Evolutionary conservation across 371 early-diverging fungal species (phyloP).

Genomic region (Sporodiniella umbellata): DNA sequence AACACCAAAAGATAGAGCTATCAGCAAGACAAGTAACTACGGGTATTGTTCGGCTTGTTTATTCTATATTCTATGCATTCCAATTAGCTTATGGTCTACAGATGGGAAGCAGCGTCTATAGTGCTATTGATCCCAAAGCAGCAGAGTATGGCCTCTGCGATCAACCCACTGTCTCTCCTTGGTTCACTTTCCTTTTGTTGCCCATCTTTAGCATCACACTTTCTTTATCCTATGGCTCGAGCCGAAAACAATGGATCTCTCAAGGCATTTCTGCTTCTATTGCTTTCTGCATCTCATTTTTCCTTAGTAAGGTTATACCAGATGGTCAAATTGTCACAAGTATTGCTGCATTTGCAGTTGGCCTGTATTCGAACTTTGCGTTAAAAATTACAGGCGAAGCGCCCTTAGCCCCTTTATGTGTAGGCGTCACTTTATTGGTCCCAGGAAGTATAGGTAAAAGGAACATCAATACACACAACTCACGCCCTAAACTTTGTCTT

Average conservation of each 20-base stretch:
- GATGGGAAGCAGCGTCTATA: constrained; percentile 55
- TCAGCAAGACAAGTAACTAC: constrained; percentile 75
- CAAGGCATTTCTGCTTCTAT: constrained; percentile 26
- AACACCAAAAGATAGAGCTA: constrained; percentile 32
- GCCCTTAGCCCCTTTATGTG: constrained; percentile 38
- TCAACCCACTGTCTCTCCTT: constrained; percentile 23
- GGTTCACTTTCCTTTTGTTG: constrained; percentile 34
- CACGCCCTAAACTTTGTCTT: too few species aligned
- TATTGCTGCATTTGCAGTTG: constrained; percentile 41
- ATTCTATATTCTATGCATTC: constrained; percentile 75
- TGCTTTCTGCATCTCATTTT: constrained; percentile 34
- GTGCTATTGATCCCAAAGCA: constrained; percentile 23
- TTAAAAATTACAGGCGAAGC: constrained; percentile 32
- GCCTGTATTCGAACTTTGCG: constrained; percentile 38
- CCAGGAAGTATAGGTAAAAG: constrained; percentile 45
- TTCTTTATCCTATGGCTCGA: constrained; percentile 40
- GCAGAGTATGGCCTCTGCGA: constrained; percentile 27
- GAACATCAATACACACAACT: too few species aligned
- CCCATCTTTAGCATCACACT: constrained; percentile 35
- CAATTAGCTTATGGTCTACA: constrained; percentile 76
- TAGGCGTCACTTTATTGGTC: constrained; percentile 39
- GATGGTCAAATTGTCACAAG: constrained; percentile 34
- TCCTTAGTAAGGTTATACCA: constrained; percentile 30
- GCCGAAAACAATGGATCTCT: constrained; percentile 32
- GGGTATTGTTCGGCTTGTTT: constrained; percentile 77